A percentile compares a stretch with the other conserved stretches of the same genome.
Evolutionary conservation across 768 basidiomycete species (phyloP).

Genomic region (Amanita phalloides): DNA sequence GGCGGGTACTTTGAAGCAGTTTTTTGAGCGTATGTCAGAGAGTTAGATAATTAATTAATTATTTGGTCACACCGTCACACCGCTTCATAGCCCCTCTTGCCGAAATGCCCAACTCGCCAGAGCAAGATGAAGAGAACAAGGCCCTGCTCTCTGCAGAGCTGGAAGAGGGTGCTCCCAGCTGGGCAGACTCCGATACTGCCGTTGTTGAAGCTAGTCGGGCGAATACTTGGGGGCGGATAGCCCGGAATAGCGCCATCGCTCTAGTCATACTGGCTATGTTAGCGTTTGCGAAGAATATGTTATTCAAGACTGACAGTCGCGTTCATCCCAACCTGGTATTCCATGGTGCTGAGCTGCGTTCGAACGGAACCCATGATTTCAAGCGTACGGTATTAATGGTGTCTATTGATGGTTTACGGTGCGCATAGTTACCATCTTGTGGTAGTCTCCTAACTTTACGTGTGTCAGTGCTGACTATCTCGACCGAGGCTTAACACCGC

Average conservation of each 20-base stretch:
- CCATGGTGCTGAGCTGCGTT: constrained; percentile 33
- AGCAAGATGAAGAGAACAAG: constrained; percentile 2
- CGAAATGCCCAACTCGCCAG: neutral
- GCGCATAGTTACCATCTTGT: constrained; percentile 6
- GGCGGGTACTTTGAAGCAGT: constrained; percentile 82
- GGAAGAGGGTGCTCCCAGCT: neutral
- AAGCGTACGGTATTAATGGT: constrained; percentile 74
- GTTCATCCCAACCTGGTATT: constrained; percentile 21
- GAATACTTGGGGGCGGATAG: neutral
- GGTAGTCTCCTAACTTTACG: constrained; percentile 7
- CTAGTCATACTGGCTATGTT: constrained; percentile 27
- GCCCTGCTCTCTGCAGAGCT: neutral
- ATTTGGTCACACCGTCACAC: neutral
- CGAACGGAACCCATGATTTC: constrained; percentile 79
- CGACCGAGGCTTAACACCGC: constrained; percentile 76
- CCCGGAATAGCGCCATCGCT: neutral
- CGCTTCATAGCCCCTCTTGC: neutral
- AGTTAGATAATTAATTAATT: constrained; percentile 22
- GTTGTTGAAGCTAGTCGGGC: neutral
- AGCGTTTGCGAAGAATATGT: constrained; percentile 25
- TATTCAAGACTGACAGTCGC: constrained; percentile 16
- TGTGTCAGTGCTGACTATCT: constrained; percentile 69
- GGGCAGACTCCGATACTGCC: neutral
- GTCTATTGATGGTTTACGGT: constrained; percentile 83
- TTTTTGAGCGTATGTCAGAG: constrained; percentile 79